Conservation (phyloP, 306 rosid species). For the Oxytropis ochrocephala region DNA sequence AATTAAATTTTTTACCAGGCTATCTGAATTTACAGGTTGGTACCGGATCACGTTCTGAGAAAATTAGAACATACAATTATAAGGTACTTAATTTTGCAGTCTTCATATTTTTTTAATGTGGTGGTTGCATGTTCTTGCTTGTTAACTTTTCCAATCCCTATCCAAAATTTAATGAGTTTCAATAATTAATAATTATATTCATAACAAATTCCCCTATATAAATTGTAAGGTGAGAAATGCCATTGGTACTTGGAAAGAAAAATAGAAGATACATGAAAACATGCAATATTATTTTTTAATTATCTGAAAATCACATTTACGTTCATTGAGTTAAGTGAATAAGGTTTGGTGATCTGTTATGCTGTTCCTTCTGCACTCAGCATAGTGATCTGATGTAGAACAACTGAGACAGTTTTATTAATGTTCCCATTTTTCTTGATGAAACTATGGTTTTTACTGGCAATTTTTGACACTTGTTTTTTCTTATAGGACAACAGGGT, state of each 20-base stretch:
- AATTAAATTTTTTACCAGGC: not conserved
- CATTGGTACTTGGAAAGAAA: not conserved
- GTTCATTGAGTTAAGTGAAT: conserved; percentile 1
- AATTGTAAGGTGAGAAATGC: conserved; percentile 1
- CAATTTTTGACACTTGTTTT: conserved; percentile 2
- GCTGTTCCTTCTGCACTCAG: not conserved
- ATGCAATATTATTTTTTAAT: not conserved
- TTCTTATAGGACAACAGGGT: conserved; percentile 77
- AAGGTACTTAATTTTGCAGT: conserved; percentile 52
- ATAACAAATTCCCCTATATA: not conserved
- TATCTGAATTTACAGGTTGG: conserved; percentile 64
- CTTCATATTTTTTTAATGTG: not conserved
- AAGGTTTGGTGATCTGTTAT: conserved; percentile 3
- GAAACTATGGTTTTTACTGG: conserved; percentile 9
- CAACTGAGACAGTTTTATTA: not conserved
- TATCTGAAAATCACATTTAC: not conserved
- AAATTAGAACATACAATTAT: conserved; percentile 84
- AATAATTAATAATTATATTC: not conserved
- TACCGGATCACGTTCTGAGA: conserved; percentile 94
- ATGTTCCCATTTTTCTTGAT: not conserved
- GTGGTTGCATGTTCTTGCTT: not conserved
- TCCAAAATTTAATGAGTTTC: conserved; percentile 9
- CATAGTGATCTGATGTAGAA: conserved; percentile 1
- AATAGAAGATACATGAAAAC: not conserved
- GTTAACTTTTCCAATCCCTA: not conserved